Evolutionary conservation across 352 stramenopile species (phyloP).

Genomic region (Hyaloperonospora brassicae): DNA sequence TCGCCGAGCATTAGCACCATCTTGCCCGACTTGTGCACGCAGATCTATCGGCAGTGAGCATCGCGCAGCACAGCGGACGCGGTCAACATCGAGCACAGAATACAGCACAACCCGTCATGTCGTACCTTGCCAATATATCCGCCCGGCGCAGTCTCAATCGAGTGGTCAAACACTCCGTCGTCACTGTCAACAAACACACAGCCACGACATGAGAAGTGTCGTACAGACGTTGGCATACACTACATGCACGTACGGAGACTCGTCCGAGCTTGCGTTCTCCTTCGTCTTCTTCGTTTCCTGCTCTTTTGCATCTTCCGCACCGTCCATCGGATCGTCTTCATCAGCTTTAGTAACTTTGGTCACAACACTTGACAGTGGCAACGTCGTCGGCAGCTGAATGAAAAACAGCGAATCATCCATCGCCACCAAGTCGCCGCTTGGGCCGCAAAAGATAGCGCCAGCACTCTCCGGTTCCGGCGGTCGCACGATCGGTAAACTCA

Average conservation of each 20-base stretch:
- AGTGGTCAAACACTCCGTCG: slow-evolving; percentile 62
- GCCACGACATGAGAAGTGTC: slow-evolving; percentile 5
- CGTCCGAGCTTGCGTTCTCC: slow-evolving; percentile 16
- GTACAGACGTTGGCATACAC: neutral
- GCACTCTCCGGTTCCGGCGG: slow-evolving; percentile 51
- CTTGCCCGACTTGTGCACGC: slow-evolving; percentile 80
- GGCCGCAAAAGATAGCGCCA: slow-evolving; percentile 62
- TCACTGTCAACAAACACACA: slow-evolving; percentile 21
- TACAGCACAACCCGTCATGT: neutral
- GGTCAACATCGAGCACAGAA: neutral
- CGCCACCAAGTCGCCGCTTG: slow-evolving; percentile 42
- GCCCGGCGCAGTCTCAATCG: slow-evolving; percentile 54
- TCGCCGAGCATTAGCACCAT: slow-evolving; percentile 79
- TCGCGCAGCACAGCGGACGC: neutral
- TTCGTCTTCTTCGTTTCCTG: slow-evolving; percentile 13
- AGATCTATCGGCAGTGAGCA: slow-evolving; percentile 33
- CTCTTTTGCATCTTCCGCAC: slow-evolving; percentile 9
- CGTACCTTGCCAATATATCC: slow-evolving; percentile 78
- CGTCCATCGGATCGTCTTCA: slow-evolving; percentile 35
- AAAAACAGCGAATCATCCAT: slow-evolving; percentile 71
- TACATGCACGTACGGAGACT: slow-evolving; percentile 16
- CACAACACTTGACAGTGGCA: slow-evolving; percentile 53
- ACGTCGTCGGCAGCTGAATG: slow-evolving; percentile 75
- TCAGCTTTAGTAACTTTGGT: slow-evolving; percentile 22
- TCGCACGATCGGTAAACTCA: slow-evolving; percentile 65